These are phyloP conservation scores for Globisporangium canariense DNA, from an alignment of 352 stramenopile species.

Conservation along the genomic window DNA sequence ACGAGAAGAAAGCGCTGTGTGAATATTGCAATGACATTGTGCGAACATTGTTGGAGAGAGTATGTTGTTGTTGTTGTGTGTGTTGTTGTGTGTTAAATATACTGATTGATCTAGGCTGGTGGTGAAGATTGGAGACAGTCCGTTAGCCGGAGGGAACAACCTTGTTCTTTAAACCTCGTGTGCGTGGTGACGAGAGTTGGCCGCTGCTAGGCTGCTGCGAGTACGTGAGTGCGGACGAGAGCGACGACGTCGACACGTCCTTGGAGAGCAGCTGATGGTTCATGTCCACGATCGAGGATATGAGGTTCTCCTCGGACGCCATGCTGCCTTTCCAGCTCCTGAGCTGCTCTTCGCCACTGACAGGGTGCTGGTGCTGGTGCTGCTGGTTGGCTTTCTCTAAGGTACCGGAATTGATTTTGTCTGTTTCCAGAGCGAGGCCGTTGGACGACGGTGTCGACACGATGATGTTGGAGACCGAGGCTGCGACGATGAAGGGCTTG, in stretches of 20 bases:
- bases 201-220: conserved; percentile 9
- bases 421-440: background rate
- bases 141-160: conserved; percentile 39
- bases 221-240: conserved; percentile 14
- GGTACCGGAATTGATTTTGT: background rate
- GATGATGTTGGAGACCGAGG: conserved; percentile 21
- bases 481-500: conserved; percentile 14
- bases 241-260: conserved; percentile 20
- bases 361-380: background rate
- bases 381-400: conserved; percentile 3
- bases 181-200: conserved; percentile 19
- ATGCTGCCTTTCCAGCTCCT: conserved; percentile 15
- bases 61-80: background rate
- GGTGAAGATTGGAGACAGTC: conserved; percentile 12
- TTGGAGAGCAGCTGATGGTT: conserved; percentile 19
- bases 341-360: conserved; percentile 9
- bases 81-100: conserved; percentile 2
- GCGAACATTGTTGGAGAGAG: background rate
- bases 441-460: conserved; percentile 16
- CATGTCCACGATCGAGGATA: conserved; percentile 13
- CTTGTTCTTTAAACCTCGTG: conserved; percentile 26
- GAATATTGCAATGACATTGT: background rate
- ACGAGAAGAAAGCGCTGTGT: background rate
- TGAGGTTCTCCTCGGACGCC: conserved; percentile 15
- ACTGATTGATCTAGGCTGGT: conserved; percentile 6